phyloP scores from a whole-genome alignment of 176 grass and related monocot genomes.

The Bromus sterilis region DNA sequence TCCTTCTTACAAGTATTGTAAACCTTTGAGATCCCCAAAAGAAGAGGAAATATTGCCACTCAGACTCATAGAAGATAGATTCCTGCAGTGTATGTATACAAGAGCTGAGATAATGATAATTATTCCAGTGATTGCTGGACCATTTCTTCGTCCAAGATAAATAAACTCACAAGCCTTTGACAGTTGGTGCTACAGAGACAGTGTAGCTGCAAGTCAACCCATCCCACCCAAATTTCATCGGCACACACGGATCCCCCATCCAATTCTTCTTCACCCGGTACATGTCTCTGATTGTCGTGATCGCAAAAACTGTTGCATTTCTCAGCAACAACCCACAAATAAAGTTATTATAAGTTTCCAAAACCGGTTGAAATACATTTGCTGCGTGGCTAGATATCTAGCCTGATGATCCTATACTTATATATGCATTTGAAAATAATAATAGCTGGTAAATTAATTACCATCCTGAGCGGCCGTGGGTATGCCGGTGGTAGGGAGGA shows the following conservation, averaged over 20 bases:
- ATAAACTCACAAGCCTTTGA: slow-evolving; percentile 25
- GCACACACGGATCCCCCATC: slow-evolving; percentile 61
- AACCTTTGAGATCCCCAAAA: no score
- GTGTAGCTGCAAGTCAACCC: slow-evolving; percentile 44
- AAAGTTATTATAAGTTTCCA: no score
- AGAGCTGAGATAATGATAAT: background rate
- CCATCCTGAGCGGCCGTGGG: slow-evolving; percentile 28
- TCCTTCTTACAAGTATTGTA: no score
- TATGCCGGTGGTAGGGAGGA: background rate
- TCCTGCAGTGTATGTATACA: background rate
- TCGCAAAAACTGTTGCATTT: slow-evolving; percentile 31
- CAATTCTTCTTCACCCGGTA: slow-evolving; percentile 47
- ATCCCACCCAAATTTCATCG: slow-evolving; percentile 41
- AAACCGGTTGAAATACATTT: no score
- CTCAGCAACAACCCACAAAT: background rate
- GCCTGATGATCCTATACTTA: no score
- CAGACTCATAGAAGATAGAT: no score
- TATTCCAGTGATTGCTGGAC: background rate
- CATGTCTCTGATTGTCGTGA: slow-evolving; percentile 29
- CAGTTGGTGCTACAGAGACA: slow-evolving; percentile 28
- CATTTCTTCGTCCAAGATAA: background rate
- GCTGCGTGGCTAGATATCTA: no score
- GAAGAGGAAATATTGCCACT: no score
- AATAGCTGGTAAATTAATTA: background rate
- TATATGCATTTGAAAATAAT: no score